Percentiles rank a stretch among this genome's conserved stretches.
phyloP scores from a whole-genome alignment of 306 rosid genomes.

The Pyrus betulifolia region DNA sequence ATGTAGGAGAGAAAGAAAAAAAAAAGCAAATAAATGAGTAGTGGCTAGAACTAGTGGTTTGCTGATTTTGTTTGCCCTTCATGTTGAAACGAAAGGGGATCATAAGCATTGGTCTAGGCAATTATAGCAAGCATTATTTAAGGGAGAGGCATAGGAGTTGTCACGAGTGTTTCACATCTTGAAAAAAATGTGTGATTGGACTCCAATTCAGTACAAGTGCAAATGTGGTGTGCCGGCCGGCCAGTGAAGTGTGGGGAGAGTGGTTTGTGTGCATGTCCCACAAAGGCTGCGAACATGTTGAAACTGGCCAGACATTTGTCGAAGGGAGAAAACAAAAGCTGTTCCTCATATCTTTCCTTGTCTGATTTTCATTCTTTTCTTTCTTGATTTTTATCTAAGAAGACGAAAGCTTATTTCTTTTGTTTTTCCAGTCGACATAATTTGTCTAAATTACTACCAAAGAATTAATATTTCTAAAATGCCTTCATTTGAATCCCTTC shows the following conservation, averaged over 20 bases:
- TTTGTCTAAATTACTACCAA: not conserved
- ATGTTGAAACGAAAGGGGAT: not conserved
- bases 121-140: not conserved
- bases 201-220: slow-evolving; percentile 8
- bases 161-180: not conserved
- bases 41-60: not conserved
- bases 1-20: not conserved
- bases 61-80: not conserved
- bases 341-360: not conserved
- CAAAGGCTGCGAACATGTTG: not conserved
- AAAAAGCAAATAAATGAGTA: not conserved
- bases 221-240: not conserved
- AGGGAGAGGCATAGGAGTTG: not conserved
- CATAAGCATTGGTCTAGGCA: not conserved
- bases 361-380: not conserved
- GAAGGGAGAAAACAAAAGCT: not conserved
- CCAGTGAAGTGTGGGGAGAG: not conserved
- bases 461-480: not conserved
- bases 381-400: not conserved
- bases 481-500: not conserved
- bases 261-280: not conserved
- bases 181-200: not conserved
- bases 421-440: not conserved
- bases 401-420: not conserved
- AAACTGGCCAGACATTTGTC: not conserved